These are phyloP conservation scores for Phytophthora cajani DNA, from an alignment of 352 stramenopile genomes.

Conservation along the genomic window DNA sequence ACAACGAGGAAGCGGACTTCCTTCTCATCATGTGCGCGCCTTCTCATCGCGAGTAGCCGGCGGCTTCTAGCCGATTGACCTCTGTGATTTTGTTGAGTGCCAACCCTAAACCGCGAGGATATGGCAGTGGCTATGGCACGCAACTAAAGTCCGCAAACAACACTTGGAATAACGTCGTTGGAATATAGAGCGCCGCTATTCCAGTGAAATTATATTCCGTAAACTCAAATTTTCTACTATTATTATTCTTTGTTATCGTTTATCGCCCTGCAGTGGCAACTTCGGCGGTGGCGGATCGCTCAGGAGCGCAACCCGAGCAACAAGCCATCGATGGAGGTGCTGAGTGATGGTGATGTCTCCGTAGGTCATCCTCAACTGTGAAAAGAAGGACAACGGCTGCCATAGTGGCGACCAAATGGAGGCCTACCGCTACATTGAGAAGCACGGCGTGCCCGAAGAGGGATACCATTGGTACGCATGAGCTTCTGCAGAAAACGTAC, in stretches of 20 bases:
- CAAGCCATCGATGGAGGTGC: conserved; percentile 65
- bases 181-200: no score
- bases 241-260: conserved; percentile 5
- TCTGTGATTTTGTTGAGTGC: no score
- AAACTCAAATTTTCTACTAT: not conserved
- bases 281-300: conserved; percentile 72
- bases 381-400: conserved; percentile 88
- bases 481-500: conserved; percentile 92
- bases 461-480: conserved; percentile 94
- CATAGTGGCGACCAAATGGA: conserved; percentile 92
- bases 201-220: no score
- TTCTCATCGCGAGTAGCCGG: no score
- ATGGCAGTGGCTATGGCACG: no score
- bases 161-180: no score
- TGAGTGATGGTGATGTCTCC: conserved; percentile 84
- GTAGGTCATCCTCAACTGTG: conserved; percentile 89
- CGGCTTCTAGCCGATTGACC: no score
- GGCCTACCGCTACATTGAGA: conserved; percentile 93
- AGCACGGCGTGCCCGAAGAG: conserved; percentile 94
- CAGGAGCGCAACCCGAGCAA: conserved; percentile 63
- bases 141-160: no score
- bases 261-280: conserved; percentile 52
- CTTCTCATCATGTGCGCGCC: no score
- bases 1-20: no score
- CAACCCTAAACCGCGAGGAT: no score